These are phyloP conservation scores for Beauveria sp. DNA, from an alignment of 2,329 filamentous ascomycete genomes.

Conservation along the genomic window DNA sequence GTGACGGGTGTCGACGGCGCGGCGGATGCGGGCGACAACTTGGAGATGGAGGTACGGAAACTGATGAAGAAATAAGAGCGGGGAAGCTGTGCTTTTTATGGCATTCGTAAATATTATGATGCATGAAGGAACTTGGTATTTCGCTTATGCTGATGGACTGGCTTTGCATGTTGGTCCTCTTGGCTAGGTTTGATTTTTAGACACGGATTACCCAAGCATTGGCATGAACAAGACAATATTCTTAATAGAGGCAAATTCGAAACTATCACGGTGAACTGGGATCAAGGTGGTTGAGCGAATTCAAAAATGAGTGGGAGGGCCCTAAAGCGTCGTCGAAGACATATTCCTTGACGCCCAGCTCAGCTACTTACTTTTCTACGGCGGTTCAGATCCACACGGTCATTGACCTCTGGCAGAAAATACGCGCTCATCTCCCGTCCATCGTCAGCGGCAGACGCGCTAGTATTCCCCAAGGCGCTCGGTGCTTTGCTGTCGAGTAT, in stretches of 20 bases:
- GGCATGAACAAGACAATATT: neutral
- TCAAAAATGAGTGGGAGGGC: too few relatives aligned
- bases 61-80: constrained; percentile 30
- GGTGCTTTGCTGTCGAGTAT: too few relatives aligned
- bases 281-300: too few relatives aligned
- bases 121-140: neutral
- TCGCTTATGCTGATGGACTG: neutral
- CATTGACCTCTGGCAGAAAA: too few relatives aligned
- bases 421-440: too few relatives aligned
- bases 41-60: constrained; percentile 37
- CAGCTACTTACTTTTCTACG: too few relatives aligned
- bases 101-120: neutral
- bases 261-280: too few relatives aligned
- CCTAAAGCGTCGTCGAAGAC: too few relatives aligned
- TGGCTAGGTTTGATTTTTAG: neutral
- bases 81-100: neutral
- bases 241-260: neutral
- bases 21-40: constrained; percentile 26
- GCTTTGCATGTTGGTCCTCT: neutral
- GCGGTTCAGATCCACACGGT: too few relatives aligned
- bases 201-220: neutral
- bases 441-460: too few relatives aligned
- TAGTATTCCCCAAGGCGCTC: too few relatives aligned
- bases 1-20: constrained; percentile 35
- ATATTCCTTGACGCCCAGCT: too few relatives aligned